phyloP scores from a whole-genome alignment of 2,329 filamentous ascomycete genomes.

The Cryphonectria nitschkei region DNA sequence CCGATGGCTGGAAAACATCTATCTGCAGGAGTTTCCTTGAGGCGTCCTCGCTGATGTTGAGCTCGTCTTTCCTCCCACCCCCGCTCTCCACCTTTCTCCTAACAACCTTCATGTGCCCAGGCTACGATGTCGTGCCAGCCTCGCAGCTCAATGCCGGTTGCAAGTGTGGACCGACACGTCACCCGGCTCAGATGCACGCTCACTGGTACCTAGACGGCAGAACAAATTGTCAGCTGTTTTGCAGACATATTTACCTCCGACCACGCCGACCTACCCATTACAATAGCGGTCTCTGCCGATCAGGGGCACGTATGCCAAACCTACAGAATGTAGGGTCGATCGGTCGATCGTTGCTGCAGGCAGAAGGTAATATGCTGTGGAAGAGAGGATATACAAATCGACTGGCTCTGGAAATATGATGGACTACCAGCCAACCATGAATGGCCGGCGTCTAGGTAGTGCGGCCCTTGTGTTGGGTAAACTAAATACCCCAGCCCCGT shows the following conservation, averaged over 20 bases:
- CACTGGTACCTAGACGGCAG: neutral
- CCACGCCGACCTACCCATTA: conserved; percentile 17
- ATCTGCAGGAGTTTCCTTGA: neutral
- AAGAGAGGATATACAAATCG: neutral
- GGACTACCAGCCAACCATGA: neutral
- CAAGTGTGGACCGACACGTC: neutral
- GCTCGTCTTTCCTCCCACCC: neutral
- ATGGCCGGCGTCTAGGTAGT: neutral
- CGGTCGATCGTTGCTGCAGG: conserved; percentile 7
- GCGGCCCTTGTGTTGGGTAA: neutral
- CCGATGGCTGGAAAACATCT: neutral
- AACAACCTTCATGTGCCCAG: neutral
- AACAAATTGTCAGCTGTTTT: neutral
- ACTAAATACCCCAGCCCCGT: neutral
- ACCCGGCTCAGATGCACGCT: neutral
- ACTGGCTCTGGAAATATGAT: conserved; percentile 6
- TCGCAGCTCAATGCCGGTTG: neutral
- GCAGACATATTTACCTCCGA: neutral
- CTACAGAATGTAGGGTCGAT: neutral
- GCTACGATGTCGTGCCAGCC: neutral
- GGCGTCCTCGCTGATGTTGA: neutral
- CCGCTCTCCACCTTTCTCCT: neutral
- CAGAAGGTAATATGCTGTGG: conserved; percentile 1
- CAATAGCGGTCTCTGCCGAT: conserved; percentile 1
- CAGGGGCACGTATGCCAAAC: neutral